Percentiles rank a stretch among this genome's conserved stretches.
These are phyloP conservation scores for Gaultheria prostrata DNA, from an alignment of 148 eudicot species.

Conservation along the genomic window DNA sequence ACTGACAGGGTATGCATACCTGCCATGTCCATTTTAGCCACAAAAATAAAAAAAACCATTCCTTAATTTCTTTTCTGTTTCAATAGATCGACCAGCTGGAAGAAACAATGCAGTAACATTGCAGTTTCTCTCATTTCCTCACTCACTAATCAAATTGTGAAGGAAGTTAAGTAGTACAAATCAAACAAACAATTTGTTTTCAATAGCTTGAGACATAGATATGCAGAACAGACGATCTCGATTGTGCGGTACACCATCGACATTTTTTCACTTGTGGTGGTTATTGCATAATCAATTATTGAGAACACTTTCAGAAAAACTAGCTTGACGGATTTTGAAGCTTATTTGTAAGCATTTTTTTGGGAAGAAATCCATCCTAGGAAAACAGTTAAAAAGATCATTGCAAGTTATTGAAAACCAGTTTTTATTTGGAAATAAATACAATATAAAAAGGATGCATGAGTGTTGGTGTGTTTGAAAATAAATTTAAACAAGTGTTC, in stretches of 20 bases:
- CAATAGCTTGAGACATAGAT: not conserved
- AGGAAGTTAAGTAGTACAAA: not conserved
- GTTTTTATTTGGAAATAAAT: not conserved
- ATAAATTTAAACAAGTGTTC: not conserved
- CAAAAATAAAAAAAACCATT: not conserved
- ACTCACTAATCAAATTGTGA: slow-evolving; percentile 12
- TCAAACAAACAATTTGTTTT: not conserved
- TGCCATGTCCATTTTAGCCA: too few relatives aligned
- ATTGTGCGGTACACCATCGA: not conserved
- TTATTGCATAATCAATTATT: not conserved
- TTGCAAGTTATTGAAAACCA: not conserved
- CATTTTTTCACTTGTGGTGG: not conserved
- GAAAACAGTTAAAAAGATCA: not conserved
- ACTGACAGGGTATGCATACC: too few relatives aligned
- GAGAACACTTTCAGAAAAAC: not conserved
- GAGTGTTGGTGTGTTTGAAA: not conserved
- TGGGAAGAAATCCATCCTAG: not conserved
- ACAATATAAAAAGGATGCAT: not conserved
- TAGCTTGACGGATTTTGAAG: not conserved
- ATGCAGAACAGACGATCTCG: not conserved
- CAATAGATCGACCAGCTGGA: not conserved
- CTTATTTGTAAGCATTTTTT: not conserved
- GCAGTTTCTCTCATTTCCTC: not conserved
- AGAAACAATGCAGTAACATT: not conserved
- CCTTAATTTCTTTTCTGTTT: not conserved